Base-by-base conservation (phyloP, 2,329 filamentous ascomycete genomes). In the Fusarium nodosum region DNA sequence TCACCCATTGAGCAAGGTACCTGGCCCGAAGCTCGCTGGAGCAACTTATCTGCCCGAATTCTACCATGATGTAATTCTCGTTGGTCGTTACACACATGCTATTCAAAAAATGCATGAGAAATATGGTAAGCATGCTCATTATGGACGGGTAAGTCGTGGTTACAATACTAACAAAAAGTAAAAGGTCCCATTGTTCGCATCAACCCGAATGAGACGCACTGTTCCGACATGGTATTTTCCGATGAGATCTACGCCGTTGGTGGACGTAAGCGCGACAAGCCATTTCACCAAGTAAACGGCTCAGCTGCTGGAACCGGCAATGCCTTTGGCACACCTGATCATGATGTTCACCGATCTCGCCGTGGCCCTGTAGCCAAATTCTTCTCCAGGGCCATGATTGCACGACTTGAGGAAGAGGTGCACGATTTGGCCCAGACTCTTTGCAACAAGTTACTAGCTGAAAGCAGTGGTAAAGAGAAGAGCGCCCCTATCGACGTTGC, bases 11-110 rank as follows among this genome's bases (percentile, higher is more conserved):
- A 48, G 46, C 41, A 65, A 46, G n/a, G 20, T 65, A 7, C 60
- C 62, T 34, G 62, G 62, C 12, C 62, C 60, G 0, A 65, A 60
- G 34, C 60, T 65, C 3, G 60, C 60, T 0, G 62, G 46, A n/a
- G 62, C 62, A 9, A 65, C 62, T 4, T 65, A 65, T 30, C n/a
- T 65, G 3, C 54, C 62, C 1, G 62, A 65, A 20, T 65, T 65
- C 16, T 65, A 65, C 11, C 33, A 65, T 12, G 62, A 65, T 45
- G 62, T 65, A 1, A 65, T 65, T 7, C 54, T 65, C 2, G 54
- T 65, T 11, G 62, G 62, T 10, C 62, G 62, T 8, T 65, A 65
- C 7, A 65, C 60, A 3, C 62, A 65, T 20, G 13, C 62, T 3
- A 65, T 65, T 18, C 42, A 44, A 11, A 28, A 65, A 3, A 65